These are phyloP conservation scores for Ophiostoma sp. DNA, from an alignment of 2,329 filamentous ascomycete species.

Conservation along the genomic window DNA sequence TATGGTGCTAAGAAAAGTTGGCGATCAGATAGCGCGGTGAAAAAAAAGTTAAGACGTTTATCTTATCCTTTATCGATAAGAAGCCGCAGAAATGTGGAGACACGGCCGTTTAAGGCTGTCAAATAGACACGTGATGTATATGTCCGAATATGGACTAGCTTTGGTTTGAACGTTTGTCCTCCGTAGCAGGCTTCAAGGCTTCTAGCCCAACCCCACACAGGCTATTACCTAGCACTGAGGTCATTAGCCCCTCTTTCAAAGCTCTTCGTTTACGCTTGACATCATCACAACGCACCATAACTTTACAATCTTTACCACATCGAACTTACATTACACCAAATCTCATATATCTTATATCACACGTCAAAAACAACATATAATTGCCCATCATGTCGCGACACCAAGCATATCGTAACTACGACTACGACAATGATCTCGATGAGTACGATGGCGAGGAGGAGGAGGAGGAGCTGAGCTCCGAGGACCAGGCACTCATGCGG, in stretches of 20 bases:
- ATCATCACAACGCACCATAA: neutral
- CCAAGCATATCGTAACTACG: conserved; percentile 43
- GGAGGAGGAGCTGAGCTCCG: conserved; percentile 43
- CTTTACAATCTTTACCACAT: too few species aligned
- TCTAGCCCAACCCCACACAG: neutral
- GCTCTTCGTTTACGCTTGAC: neutral
- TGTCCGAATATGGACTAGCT: too few species aligned
- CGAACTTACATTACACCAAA: too few species aligned
- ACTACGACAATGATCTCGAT: conserved; percentile 48
- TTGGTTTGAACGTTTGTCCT: too few species aligned
- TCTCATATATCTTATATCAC: too few species aligned
- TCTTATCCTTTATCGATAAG: conserved; percentile 20
- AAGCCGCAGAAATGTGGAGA: neutral
- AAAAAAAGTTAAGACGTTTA: conserved; percentile 17
- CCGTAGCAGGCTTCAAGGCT: neutral
- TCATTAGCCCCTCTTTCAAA: neutral
- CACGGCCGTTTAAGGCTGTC: neutral
- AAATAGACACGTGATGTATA: conserved; percentile 9
- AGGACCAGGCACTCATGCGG: conserved; percentile 51
- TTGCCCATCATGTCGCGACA: conserved; percentile 41
- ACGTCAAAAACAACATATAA: too few species aligned
- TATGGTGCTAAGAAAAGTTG: conserved; percentile 13
- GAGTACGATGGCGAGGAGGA: conserved; percentile 41
- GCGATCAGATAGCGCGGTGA: conserved; percentile 12
- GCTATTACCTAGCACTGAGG: neutral